Conservation (phyloP, 352 stramenopile species). For the Globisporangium perplexum region DNA sequence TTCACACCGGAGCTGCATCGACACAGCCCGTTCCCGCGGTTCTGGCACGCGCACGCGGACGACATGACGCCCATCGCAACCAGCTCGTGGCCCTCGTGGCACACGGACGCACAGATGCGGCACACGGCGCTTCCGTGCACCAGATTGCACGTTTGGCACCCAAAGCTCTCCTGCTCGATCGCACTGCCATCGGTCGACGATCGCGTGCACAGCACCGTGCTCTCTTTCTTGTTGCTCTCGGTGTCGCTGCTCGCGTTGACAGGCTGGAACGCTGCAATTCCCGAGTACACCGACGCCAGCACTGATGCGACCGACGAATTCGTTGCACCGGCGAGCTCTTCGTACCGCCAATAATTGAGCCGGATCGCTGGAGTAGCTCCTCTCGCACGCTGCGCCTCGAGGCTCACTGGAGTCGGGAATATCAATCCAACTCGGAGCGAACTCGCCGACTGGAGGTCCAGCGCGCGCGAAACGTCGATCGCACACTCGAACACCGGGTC, state of each 20-base stretch:
- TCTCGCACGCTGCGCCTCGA: not conserved
- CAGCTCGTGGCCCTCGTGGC: slow-evolving; percentile 79
- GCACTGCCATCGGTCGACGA: slow-evolving; percentile 77
- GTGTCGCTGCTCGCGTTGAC: slow-evolving; percentile 8
- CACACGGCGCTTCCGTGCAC: slow-evolving; percentile 66
- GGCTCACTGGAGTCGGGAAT: slow-evolving; percentile 21
- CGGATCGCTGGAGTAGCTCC: not conserved
- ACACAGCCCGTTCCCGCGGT: slow-evolving; percentile 46
- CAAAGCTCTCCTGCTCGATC: slow-evolving; percentile 70
- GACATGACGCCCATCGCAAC: slow-evolving; percentile 64
- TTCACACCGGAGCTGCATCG: slow-evolving; percentile 37
- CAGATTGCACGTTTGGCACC: slow-evolving; percentile 79
- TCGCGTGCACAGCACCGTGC: slow-evolving; percentile 46
- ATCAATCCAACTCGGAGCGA: slow-evolving; percentile 37
- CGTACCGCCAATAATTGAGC: slow-evolving; percentile 30
- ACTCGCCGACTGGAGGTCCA: slow-evolving; percentile 25
- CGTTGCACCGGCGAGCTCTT: slow-evolving; percentile 9
- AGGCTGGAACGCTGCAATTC: slow-evolving; percentile 17
- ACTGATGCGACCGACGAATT: slow-evolving; percentile 15
- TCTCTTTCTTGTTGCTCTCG: slow-evolving; percentile 6
- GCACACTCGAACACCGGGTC: slow-evolving; percentile 44
- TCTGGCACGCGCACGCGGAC: slow-evolving; percentile 64
- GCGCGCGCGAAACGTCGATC: slow-evolving; percentile 45
- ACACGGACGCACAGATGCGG: slow-evolving; percentile 59
- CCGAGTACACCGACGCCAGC: slow-evolving; percentile 34